phyloP scores from a whole-genome alignment of 805 yeast species.

The Zygosaccharomyces pseudorouxii region DNA sequence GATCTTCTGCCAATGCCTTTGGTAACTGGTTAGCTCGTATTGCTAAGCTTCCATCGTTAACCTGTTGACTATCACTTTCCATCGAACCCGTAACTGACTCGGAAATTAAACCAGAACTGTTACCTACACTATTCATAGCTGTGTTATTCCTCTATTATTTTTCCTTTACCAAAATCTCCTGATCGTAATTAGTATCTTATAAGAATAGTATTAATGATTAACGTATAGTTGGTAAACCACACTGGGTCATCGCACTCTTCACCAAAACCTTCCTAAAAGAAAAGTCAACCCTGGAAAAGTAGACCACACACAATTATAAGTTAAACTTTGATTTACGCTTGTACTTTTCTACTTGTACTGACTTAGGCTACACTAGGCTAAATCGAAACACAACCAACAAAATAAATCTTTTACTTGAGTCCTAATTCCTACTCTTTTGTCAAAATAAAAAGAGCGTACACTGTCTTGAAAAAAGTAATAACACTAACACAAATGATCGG shows the following conservation, averaged over 20 bases:
- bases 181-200: no score
- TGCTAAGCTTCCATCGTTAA: slow-evolving; percentile 2
- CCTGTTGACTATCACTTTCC: slow-evolving; percentile 1
- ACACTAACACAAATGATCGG: background rate
- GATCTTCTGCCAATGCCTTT: slow-evolving; percentile 22
- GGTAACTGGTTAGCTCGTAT: slow-evolving; percentile 9
- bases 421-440: background rate
- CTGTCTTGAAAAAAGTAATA: background rate
- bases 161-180: no score
- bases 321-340: no score
- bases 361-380: no score
- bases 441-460: background rate
- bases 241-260: slow-evolving; percentile 5
- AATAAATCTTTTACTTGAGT: no score
- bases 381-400: no score
- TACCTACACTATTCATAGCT: background rate
- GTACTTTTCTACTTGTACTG: no score
- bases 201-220: no score
- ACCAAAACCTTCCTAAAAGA: background rate
- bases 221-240: slow-evolving; percentile 1
- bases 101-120: slow-evolving; percentile 2
- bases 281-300: background rate
- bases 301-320: background rate
- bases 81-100: background rate
- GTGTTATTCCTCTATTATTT: no score